Conservation (phyloP, 768 basidiomycete species). For the Lentinula sp. region DNA sequence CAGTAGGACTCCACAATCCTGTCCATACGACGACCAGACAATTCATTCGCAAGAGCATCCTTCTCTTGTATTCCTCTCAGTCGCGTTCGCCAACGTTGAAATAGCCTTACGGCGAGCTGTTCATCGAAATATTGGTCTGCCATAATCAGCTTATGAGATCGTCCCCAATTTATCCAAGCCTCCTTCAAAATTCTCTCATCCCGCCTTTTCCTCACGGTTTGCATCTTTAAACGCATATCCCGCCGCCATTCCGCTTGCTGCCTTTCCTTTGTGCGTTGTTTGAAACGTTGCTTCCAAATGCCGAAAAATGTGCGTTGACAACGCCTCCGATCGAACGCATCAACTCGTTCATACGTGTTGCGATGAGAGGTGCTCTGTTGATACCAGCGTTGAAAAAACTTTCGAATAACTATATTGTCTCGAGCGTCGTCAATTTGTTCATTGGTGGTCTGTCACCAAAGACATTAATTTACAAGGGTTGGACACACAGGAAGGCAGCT, state of each 20-base stretch:
- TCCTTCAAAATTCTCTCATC: constrained; percentile 49
- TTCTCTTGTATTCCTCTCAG: constrained; percentile 34
- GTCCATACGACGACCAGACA: constrained; percentile 31
- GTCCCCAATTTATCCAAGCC: constrained; percentile 65
- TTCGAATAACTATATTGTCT: constrained; percentile 55
- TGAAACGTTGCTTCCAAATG: constrained; percentile 50
- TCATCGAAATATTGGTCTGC: constrained; percentile 46
- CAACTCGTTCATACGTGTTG: constrained; percentile 36
- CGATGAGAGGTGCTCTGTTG: constrained; percentile 26
- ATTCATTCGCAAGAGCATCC: constrained; percentile 44
- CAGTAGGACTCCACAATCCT: constrained; percentile 36
- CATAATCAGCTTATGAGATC: constrained; percentile 41
- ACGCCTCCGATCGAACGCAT: constrained; percentile 36
- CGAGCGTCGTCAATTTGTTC: constrained; percentile 66
- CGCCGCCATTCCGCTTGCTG: constrained; percentile 56
- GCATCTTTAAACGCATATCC: constrained; percentile 71
- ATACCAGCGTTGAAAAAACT: constrained; percentile 59
- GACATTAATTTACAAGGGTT: background rate
- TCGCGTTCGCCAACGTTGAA: constrained; percentile 47
- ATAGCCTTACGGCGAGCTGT: constrained; percentile 35
- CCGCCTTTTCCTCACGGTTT: constrained; percentile 47
- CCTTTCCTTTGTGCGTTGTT: constrained; percentile 42
- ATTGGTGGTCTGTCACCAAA: constrained; percentile 53
- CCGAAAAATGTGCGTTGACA: constrained; percentile 34
- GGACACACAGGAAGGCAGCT: constrained; percentile 20